Evolutionary conservation across 129 eudicot species (phyloP), one percentile per base, ranked within the genome.

Genomic region (Helichrysum umbraculigerum): DNA sequence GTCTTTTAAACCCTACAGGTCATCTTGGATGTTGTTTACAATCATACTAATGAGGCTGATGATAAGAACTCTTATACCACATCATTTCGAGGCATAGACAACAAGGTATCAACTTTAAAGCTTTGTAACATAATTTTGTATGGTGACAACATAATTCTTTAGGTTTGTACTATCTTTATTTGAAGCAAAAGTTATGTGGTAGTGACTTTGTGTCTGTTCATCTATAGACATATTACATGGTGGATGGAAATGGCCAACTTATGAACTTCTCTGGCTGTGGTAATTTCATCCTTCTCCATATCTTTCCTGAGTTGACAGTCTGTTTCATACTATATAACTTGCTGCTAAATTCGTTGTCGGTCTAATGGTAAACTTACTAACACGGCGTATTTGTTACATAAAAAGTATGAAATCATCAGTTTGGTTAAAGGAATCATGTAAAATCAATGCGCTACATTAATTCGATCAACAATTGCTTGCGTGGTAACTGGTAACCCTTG

Each of bases 11-110:
- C 79, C 59, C 33, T 78, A 7, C 85, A 94, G 99, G 97, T 94
- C 67, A 94, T 94, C 73, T 77, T 94, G 82, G 99, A 94, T 86
- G 99, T 94, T 77, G 99, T 94, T 34, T 94, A 94, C 71, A 94
- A 94, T 77, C 99, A 94, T 80, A 94, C 99, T 57, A 94, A 94
- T 76, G 99, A 94, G 81, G 96, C 99, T 78, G 99, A 94, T 86
- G 99, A 94, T 78, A 71, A 78, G 30, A 28, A 91, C 72, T 97
- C 97, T 5, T 94, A 94, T 68, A 87, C 96, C 54, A 94, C 97
- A 41, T 91, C 99, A 78, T 94, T 94, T 67, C 96, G 99, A 69
- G 99, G 97, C 79, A 94, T 94, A 85, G 99, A 94, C 81, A 91
- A 94, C 89, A 94, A 91, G 99, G 99, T 94, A 74, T 78, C 17